Base-by-base conservation (phyloP, 1,139 yeast species). In the Blastobotrys proliferans region DNA sequence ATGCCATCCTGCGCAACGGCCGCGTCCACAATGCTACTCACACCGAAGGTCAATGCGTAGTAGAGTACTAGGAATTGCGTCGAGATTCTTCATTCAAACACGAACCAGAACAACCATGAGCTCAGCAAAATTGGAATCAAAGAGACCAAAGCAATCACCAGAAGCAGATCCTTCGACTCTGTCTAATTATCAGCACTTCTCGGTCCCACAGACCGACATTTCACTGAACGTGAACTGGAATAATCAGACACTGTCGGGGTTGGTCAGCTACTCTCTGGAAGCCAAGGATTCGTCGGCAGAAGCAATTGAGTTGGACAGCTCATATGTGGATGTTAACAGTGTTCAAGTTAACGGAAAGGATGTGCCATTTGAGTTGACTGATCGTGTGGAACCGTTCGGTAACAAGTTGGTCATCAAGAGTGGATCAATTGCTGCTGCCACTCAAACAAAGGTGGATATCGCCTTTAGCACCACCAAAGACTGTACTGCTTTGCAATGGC, bases 401-500 rank as follows among this genome's bases (percentile, higher is more conserved):
- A 69, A 84, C 2, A 72, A 83, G 6, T 65, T 86, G 51, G 62
- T 66, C 16, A 70, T 84, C 29, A 21, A 20, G 13, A 25, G 28
- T 35, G 19, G 28, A 2, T 14, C 26, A 3, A 46, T 40, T 6
- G 27, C 40, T 9, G 24, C 37, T 6, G 30, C 51, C 13, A 60
- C 61, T 24, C n/a, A n/a, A n/a, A n/a, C n/a, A n/a, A 45, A 53
- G 1, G 60, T 87, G 24, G 54, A 60, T 24, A 64, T 86, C 35
- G 65, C 60, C 14, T 88, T 79, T 55, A 67, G 73, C 47, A 87
- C 96, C 38, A 87, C 95, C 2, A 69, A 69, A 2, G 62, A 77
- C 22, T 83, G 95, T 59, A 85, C 95, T 2, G 96, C 95, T 1
- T 68, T 87, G 51, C 96, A 88, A 64, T 88, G 94, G 79, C 69